These are phyloP conservation scores for Backusella liffmaniae DNA, from an alignment of 192 early-diverging fungal genomes.

Conservation along the genomic window DNA sequence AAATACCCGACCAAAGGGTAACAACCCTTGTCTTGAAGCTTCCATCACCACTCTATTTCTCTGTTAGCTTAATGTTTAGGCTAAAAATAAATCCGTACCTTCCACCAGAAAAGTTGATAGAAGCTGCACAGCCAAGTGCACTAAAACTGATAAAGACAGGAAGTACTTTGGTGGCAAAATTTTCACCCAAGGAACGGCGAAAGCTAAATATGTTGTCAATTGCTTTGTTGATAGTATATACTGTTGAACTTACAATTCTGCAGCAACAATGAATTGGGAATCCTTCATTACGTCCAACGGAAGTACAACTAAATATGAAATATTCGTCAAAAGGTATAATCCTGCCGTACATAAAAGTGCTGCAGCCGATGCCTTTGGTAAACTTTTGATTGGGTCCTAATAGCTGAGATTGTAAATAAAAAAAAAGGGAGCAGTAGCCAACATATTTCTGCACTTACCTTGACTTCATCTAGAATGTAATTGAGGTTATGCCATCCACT, in stretches of 20 bases:
- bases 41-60: conserved; percentile 30
- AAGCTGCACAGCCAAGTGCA: conserved; percentile 28
- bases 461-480: conserved; percentile 33
- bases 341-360: conserved; percentile 17
- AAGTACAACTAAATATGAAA: conserved; percentile 28
- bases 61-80: not conserved
- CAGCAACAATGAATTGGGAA: conserved; percentile 30
- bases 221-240: not conserved
- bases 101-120: conserved; percentile 9
- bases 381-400: conserved; percentile 23
- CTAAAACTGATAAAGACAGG: conserved; percentile 33
- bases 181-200: conserved; percentile 17
- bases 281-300: conserved; percentile 23
- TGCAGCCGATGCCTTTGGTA: conserved; percentile 19
- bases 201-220: conserved; percentile 16
- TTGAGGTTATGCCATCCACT: conserved; percentile 30
- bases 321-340: conserved; percentile 26
- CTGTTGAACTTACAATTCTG: conserved; percentile 22
- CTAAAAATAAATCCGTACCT: not conserved
- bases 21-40: conserved; percentile 20
- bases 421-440: not conserved
- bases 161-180: conserved; percentile 20
- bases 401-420: not conserved
- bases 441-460: not conserved
- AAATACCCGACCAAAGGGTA: conserved; percentile 27